Evolutionary conservation across 768 basidiomycete genomes (phyloP).

Genomic region (Leccinum boreale): DNA sequence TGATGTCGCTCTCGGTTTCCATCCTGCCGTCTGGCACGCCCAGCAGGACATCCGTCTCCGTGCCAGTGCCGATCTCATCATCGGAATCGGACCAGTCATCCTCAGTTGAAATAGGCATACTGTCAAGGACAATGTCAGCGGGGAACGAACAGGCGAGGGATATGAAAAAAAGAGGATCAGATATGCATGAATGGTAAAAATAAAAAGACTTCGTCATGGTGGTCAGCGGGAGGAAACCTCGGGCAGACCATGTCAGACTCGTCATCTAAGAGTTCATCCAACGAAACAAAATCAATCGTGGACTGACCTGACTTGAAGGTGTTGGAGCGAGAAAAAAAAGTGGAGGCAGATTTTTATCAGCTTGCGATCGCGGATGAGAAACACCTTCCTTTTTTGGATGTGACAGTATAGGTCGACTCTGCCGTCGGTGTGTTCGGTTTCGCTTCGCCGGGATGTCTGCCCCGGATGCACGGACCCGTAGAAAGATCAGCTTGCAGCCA

Average conservation of each 20-base stretch:
- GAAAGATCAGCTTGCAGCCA: slow-evolving; percentile 60
- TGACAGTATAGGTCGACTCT: not conserved
- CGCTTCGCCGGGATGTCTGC: slow-evolving; percentile 44
- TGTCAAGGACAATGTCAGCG: slow-evolving; percentile 7
- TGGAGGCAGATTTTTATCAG: slow-evolving; percentile 12
- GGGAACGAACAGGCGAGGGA: slow-evolving; percentile 1
- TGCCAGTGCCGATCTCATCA: slow-evolving; percentile 50
- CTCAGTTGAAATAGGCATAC: slow-evolving; percentile 43
- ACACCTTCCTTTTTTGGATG: slow-evolving; percentile 15
- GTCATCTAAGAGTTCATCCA: slow-evolving; percentile 63
- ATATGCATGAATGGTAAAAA: slow-evolving; percentile 90
- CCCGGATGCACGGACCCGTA: slow-evolving; percentile 65
- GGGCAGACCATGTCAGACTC: slow-evolving; percentile 69
- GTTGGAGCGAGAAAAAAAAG: slow-evolving; percentile 8
- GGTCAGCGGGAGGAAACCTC: slow-evolving; percentile 58
- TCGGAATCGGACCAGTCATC: slow-evolving; percentile 85
- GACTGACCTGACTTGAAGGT: slow-evolving; percentile 18
- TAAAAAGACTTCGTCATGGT: slow-evolving; percentile 61
- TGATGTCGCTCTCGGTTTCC: slow-evolving; percentile 52
- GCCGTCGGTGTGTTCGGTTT: not conserved
- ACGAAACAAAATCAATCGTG: slow-evolving; percentile 1
- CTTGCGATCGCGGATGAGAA: slow-evolving; percentile 12
- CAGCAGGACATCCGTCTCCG: slow-evolving; percentile 72
- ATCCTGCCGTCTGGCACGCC: slow-evolving; percentile 79
- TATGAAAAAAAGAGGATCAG: slow-evolving; percentile 47